A percentile compares a stretch with the other conserved stretches of the same genome.
Conservation (phyloP, 108 stramenopile species). For the Mediolabrus comicus region DNA sequence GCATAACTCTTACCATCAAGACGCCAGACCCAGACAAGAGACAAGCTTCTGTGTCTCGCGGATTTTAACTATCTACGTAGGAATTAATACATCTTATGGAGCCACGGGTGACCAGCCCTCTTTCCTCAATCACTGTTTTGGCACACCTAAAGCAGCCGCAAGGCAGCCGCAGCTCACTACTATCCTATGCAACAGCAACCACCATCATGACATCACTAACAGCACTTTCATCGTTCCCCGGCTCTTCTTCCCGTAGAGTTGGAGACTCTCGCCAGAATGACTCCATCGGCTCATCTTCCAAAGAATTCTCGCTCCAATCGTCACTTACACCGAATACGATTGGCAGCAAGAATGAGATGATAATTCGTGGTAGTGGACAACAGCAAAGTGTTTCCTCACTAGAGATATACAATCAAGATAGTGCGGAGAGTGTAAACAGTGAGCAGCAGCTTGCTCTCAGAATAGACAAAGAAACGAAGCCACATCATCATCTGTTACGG, state of each 20-base stretch:
- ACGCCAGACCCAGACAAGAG: no score
- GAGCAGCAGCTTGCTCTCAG: constrained; percentile 4
- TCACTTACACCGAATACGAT: neutral
- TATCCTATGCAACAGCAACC: no score
- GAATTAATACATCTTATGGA: no score
- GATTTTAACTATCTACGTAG: no score
- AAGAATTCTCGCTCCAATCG: neutral
- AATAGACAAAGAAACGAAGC: constrained; percentile 23
- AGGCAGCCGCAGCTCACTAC: no score
- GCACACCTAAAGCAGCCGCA: no score
- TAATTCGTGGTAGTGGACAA: neutral
- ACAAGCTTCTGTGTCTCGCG: no score
- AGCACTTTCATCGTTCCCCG: neutral
- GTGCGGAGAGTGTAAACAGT: neutral
- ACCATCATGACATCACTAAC: neutral
- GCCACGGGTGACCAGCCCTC: no score
- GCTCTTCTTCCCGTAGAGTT: neutral
- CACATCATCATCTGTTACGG: constrained; percentile 19
- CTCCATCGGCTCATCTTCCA: neutral
- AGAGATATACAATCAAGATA: neutral
- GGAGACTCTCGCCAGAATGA: neutral
- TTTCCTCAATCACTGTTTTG: no score
- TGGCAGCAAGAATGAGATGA: neutral
- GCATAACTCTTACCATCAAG: no score
- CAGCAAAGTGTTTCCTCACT: neutral